These are phyloP conservation scores for Lactarius deliciosus DNA, from an alignment of 768 basidiomycete genomes.

Conservation along the genomic window DNA sequence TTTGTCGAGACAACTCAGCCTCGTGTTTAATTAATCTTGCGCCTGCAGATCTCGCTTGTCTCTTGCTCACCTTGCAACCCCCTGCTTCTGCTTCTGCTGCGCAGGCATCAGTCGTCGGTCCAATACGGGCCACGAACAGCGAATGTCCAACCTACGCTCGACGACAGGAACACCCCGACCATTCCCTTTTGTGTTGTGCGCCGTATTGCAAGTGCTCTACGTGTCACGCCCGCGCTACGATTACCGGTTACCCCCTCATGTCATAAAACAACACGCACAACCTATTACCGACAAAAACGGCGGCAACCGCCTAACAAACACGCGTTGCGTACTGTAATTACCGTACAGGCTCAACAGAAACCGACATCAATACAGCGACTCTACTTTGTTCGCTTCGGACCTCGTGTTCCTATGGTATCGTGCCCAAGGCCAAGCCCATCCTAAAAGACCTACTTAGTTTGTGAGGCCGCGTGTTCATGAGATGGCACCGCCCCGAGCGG, in stretches of 20 bases:
- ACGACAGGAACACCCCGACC: background rate
- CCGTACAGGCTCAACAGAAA: background rate
- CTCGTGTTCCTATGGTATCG: background rate
- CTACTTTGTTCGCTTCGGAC: background rate
- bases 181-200: background rate
- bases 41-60: slow-evolving; percentile 17
- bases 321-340: background rate
- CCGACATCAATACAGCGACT: background rate
- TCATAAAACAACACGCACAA: background rate
- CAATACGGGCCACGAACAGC: background rate
- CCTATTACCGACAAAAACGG: background rate
- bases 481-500: background rate
- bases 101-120: background rate
- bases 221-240: background rate
- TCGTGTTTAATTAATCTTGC: slow-evolving; percentile 26
- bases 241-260: background rate
- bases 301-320: background rate
- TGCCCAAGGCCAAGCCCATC: background rate
- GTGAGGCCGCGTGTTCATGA: background rate
- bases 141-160: background rate
- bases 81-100: background rate
- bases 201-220: background rate
- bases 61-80: background rate
- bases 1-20: slow-evolving; percentile 5
- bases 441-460: background rate